phyloP scores from a whole-genome alignment of 1,139 yeast species.

The Protomyces macrosporus region DNA sequence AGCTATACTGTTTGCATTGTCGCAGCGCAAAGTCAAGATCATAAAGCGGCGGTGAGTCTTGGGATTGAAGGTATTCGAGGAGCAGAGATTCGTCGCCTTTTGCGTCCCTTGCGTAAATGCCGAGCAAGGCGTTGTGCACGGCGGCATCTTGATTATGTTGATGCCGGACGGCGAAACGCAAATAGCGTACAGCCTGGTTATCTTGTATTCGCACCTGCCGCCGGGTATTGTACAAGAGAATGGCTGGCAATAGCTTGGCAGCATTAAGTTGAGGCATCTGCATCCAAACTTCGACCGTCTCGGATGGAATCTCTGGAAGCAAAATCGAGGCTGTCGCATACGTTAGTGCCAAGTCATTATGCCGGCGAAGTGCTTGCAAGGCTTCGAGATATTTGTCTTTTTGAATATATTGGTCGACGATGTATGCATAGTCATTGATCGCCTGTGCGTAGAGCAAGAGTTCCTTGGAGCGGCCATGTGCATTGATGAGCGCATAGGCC shows the following conservation, averaged over 20 bases:
- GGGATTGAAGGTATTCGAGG: slow-evolving; percentile 47
- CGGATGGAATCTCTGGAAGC: slow-evolving; percentile 60
- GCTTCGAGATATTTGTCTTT: slow-evolving; percentile 71
- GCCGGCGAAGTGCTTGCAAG: slow-evolving; percentile 52
- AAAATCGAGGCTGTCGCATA: slow-evolving; percentile 66
- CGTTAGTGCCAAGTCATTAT: slow-evolving; percentile 47
- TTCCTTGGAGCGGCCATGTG: slow-evolving; percentile 60
- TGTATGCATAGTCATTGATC: slow-evolving; percentile 62
- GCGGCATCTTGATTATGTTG: slow-evolving; percentile 47
- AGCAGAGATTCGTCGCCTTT: slow-evolving; percentile 43
- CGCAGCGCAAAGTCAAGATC: slow-evolving; percentile 74
- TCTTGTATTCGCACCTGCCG: slow-evolving; percentile 34
- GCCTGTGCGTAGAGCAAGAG: slow-evolving; percentile 63
- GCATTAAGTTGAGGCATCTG: slow-evolving; percentile 51
- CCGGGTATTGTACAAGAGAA: slow-evolving; percentile 55
- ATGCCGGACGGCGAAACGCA: slow-evolving; percentile 57
- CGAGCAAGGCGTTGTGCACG: slow-evolving; percentile 67
- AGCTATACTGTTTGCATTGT: slow-evolving; percentile 58
- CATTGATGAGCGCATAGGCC: slow-evolving; percentile 63
- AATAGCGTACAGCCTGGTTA: slow-evolving; percentile 63
- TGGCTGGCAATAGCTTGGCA: slow-evolving; percentile 65
- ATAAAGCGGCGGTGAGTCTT: slow-evolving; percentile 40
- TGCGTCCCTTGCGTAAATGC: slow-evolving; percentile 61
- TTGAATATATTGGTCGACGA: slow-evolving; percentile 63
- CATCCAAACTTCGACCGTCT: slow-evolving; percentile 77